These are phyloP conservation scores for Phaffomyces antillensis DNA, from an alignment of 805 yeast genomes.

Conservation along the genomic window DNA sequence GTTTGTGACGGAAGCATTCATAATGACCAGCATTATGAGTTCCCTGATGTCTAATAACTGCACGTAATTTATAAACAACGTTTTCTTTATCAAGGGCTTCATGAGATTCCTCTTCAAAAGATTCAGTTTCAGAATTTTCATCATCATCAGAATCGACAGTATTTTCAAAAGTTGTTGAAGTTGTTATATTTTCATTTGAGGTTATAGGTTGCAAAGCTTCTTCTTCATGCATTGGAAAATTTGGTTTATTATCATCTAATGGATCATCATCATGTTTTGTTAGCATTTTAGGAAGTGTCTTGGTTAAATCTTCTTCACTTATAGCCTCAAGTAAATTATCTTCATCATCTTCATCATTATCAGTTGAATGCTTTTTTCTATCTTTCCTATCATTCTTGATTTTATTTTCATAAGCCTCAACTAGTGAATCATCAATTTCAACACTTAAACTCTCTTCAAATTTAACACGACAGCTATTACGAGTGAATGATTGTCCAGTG, in stretches of 20 bases:
- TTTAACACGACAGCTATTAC: conserved; percentile 68
- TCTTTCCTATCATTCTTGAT: conserved; percentile 15
- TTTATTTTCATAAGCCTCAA: conserved; percentile 23
- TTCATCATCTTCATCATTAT: conserved; percentile 56
- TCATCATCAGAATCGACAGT: conserved; percentile 14
- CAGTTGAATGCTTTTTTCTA: conserved; percentile 17
- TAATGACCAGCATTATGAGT: conserved; percentile 87
- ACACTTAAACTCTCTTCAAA: conserved; percentile 52
- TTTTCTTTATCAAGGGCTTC: conserved; percentile 23
- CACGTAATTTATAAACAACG: conserved; percentile 51
- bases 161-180: conserved; percentile 9
- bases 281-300: conserved; percentile 21
- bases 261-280: conserved; percentile 18
- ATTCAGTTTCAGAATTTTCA: conserved; percentile 21
- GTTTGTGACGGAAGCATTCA: conserved; percentile 79
- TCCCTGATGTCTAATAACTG: conserved; percentile 82
- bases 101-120: conserved; percentile 17
- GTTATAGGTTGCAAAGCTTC: neutral
- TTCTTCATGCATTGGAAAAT: neutral
- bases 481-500: conserved; percentile 54
- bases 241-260: conserved; percentile 10
- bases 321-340: conserved; percentile 37
- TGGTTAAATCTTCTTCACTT: conserved; percentile 13
- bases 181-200: neutral
- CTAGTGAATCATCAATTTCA: conserved; percentile 36